Conservation (phyloP, 2,329 filamentous ascomycete species). For the Botryotinia narcissicola region DNA sequence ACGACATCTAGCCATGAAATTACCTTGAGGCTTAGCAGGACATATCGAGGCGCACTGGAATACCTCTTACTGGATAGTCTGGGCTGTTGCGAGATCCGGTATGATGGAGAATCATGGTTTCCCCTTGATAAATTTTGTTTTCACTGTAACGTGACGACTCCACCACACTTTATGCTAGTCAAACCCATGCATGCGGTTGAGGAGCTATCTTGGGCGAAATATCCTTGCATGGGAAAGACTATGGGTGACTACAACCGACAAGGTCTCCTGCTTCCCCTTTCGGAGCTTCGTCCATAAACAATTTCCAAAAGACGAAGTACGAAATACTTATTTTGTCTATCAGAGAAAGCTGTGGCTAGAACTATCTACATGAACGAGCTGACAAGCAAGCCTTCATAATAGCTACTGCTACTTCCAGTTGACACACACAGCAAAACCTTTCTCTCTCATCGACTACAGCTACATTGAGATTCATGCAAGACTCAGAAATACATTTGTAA, state of each 20-base stretch:
- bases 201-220: background rate
- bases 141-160: slow-evolving; percentile 1
- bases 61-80: background rate
- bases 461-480: background rate
- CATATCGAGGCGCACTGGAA: background rate
- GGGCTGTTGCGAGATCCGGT: background rate
- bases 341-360: background rate
- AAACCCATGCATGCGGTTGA: background rate
- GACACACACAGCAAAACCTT: background rate
- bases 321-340: background rate
- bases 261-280: background rate
- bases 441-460: background rate
- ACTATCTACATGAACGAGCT: background rate
- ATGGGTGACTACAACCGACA: background rate
- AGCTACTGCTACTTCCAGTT: background rate
- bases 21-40: background rate
- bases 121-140: slow-evolving; percentile 6
- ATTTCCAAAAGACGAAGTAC: background rate
- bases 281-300: background rate
- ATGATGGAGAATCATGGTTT: background rate
- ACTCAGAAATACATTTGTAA: background rate
- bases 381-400: background rate
- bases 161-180: background rate
- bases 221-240: background rate
- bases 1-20: background rate